A percentile compares a stretch with the other conserved stretches of the same genome.
Evolutionary conservation across 495 filamentous ascomycete genomes (phyloP).

Genomic region (Aspergillus carlsbadensis): DNA sequence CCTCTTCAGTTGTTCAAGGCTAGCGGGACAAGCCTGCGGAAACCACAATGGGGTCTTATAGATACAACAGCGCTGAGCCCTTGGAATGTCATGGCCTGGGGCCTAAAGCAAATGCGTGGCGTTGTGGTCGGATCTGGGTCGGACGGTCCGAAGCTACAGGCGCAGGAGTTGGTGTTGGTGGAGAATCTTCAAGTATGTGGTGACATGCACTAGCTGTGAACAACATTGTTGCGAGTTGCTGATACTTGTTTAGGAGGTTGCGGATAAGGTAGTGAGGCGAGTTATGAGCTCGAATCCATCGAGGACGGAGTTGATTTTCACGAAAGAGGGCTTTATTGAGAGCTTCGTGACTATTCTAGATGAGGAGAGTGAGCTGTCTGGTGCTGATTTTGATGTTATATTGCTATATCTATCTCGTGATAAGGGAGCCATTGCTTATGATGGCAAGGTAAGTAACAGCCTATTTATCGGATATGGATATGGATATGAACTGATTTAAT

Average conservation of each 20-base stretch:
- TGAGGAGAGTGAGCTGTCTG: slow-evolving; percentile 53
- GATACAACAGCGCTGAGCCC: slow-evolving; percentile 46
- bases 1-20: slow-evolving; percentile 61
- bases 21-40: slow-evolving; percentile 52
- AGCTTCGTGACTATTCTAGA: slow-evolving; percentile 56
- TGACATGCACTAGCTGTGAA: not conserved
- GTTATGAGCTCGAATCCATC: slow-evolving; percentile 38
- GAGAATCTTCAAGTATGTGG: slow-evolving; percentile 51
- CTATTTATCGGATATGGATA: slow-evolving; percentile 10
- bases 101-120: slow-evolving; percentile 66
- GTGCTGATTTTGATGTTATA: slow-evolving; percentile 66
- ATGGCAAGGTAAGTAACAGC: slow-evolving; percentile 51
- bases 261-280: slow-evolving; percentile 44
- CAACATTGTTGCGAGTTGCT: not conserved
- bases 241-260: slow-evolving; percentile 34
- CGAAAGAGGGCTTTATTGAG: slow-evolving; percentile 60
- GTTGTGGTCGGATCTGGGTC: slow-evolving; percentile 44
- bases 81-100: slow-evolving; percentile 72
- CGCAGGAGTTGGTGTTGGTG: slow-evolving; percentile 49
- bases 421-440: slow-evolving; percentile 59
- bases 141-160: slow-evolving; percentile 33
- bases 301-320: slow-evolving; percentile 64
- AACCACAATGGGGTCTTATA: slow-evolving; percentile 57
- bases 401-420: slow-evolving; percentile 74
- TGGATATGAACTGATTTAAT: slow-evolving; percentile 21